Base-by-base conservation (phyloP, 805 yeast genomes). In the Pichia scutulata region DNA sequence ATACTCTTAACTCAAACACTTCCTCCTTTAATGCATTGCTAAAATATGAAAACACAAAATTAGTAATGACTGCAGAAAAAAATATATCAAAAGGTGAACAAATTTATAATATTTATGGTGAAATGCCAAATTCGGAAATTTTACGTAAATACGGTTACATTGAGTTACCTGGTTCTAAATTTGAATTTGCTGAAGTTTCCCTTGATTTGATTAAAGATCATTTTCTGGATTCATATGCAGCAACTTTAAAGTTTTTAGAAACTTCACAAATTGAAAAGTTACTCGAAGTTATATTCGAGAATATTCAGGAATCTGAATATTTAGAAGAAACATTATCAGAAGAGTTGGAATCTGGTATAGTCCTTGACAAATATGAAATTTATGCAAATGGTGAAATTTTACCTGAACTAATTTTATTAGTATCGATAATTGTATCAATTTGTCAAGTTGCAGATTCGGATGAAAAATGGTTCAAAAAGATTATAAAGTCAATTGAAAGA, bases 101-200 rank as follows among this genome's bases (percentile, higher is more conserved):
- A 62, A 72, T 92, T 4, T 90, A 78, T 67, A 92, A 92, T 67
- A 84, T 89, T 0, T 92, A 93, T 64, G 95, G 96, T 1, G 93
- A 89, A 43, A 82, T 86, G 56, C 93, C 97, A 37, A 92, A 90
- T 64, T 72, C 92, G n/a, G 98, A 93, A 60, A 74, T 93, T 30
- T 70, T 93, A 49, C 77, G 99, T 60, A 76, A 96, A 51, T 92
- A 92, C 58, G 99, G 99, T 0, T 92, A 87, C 60, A 93, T 89
- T 24, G 97, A 90, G 67, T 49, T 62, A 36, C 73, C 72, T 21
- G 87, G 88, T 0, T 84, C 93, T 2, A 78, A 76, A 44, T 79
- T 72, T 62, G 98, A 92, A 64, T 84, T 86, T 59, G 96, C 84
- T 8, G 98, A 92, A 65, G 58, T 92, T 3, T 72, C 81, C 1